A percentile compares a stretch with the other conserved stretches of the same genome.
phyloP scores from a whole-genome alignment of 768 basidiomycete species.

The Cystoderma amianthinum region DNA sequence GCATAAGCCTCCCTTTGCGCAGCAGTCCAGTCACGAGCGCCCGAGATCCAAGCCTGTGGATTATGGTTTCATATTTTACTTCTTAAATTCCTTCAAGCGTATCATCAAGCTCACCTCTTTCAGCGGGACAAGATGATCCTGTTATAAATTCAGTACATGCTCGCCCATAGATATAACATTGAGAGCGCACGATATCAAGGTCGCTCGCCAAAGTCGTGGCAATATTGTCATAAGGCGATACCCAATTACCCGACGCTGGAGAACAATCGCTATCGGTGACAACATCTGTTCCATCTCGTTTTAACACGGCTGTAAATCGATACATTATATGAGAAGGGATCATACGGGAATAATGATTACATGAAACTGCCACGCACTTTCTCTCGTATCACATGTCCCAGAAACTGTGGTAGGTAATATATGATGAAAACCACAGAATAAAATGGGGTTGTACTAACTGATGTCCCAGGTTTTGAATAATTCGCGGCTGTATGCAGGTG shows the following conservation, averaged over 20 bases:
- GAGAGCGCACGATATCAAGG: slow-evolving; percentile 37
- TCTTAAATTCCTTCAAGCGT: background rate
- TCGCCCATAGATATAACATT: background rate
- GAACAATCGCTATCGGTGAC: slow-evolving; percentile 30
- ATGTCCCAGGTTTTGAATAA: slow-evolving; percentile 42
- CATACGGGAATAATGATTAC: background rate
- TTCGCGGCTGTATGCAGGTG: slow-evolving; percentile 29
- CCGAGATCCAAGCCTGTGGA: slow-evolving; percentile 43
- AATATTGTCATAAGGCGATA: slow-evolving; percentile 42
- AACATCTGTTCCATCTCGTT: slow-evolving; percentile 35
- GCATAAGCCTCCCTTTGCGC: slow-evolving; percentile 44
- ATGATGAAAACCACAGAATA: background rate
- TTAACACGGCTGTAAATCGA: slow-evolving; percentile 24
- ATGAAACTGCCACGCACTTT: slow-evolving; percentile 32
- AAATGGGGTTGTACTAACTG: slow-evolving; percentile 19
- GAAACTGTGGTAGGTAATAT: slow-evolving; percentile 22
- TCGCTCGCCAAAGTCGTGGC: slow-evolving; percentile 32
- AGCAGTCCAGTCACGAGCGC: slow-evolving; percentile 42
- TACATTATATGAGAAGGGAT: background rate
- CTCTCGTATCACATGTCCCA: slow-evolving; percentile 42
- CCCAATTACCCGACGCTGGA: slow-evolving; percentile 38
- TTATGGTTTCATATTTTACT: background rate
- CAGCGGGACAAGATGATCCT: slow-evolving; percentile 46
- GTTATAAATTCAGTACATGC: background rate
- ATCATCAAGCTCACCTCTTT: slow-evolving; percentile 29